A percentile compares a stretch with the other conserved stretches of the same genome.
These are phyloP conservation scores for Euphorbia tirucalli DNA, from an alignment of 345 rosid genomes.

Conservation along the genomic window DNA sequence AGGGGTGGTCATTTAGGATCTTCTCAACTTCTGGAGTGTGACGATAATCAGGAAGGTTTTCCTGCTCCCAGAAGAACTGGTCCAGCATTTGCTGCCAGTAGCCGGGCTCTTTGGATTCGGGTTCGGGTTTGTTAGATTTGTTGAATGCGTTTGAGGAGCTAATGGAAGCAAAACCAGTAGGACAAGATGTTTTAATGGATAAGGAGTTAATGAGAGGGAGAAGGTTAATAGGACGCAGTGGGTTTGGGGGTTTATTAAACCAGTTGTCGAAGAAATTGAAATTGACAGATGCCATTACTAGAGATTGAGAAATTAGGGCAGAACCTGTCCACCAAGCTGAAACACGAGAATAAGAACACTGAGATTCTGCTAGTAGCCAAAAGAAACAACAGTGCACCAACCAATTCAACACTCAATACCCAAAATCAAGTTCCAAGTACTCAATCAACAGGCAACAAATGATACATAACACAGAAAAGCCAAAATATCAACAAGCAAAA, in stretches of 20 bases:
- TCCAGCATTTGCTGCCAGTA: constrained; percentile 41
- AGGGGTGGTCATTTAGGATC: constrained; percentile 54
- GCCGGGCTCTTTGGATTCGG: constrained; percentile 39
- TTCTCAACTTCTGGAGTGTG: constrained; percentile 77
- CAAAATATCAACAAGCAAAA: neutral
- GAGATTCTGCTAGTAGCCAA: no score
- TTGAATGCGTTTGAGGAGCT: constrained; percentile 31
- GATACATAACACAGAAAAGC: neutral
- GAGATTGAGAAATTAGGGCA: neutral
- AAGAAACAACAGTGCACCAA: no score
- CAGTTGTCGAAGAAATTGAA: constrained; percentile 76
- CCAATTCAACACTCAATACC: no score
- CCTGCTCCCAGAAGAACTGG: constrained; percentile 77
- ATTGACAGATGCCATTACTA: constrained; percentile 64
- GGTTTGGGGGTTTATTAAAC: constrained; percentile 70
- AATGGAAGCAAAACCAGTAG: constrained; percentile 62
- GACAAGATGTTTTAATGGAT: constrained; percentile 14
- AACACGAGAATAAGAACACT: neutral
- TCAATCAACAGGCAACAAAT: neutral
- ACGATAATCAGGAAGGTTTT: constrained; percentile 68
- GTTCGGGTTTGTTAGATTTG: constrained; percentile 26
- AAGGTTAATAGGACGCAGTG: constrained; percentile 54
- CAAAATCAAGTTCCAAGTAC: no score
- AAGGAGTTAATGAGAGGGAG: constrained; percentile 37
- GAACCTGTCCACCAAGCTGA: neutral